Evolutionary conservation across 2,329 filamentous ascomycete species (phyloP), one percentile per base, ranked within the genome.

Genomic region (Samsoniella hepiali): DNA sequence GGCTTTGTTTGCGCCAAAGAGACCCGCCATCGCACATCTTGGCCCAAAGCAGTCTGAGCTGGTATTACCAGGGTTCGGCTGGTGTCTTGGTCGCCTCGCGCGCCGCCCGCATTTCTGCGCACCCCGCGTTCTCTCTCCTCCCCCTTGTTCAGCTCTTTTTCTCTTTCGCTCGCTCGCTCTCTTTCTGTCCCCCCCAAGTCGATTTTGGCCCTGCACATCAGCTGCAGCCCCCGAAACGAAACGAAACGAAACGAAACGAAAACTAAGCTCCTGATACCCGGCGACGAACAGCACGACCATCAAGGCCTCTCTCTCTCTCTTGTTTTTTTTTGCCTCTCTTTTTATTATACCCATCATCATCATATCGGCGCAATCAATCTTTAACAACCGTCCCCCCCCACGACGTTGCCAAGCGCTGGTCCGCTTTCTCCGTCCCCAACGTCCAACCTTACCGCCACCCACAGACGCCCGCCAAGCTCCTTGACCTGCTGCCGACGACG

Each of bases 401-500:
- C 54, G 38, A 44, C 29, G 45, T 17, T 40, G 55, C 32, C 56
- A 58, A 42, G 45, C 57, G 45, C 57, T 34, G 47, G 45, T 59
- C 42, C 57, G 57, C 57, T 59, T 49, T 45, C 40, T 32, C 42
- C 15, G 32, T 50, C 57, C 45, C 34, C 5, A 57, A 5, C 22
- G 22, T 32, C 27, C 10, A 58, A 50, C 40, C 40, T 47, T 45
- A 13, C 31, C 22, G 32, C 44, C 31, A 47, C 55, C 32, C 31
- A 51, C n/a, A 51, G n/a, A 51, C 22, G 22, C 47, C 42, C 42
- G 42, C 7, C 22, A 34, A 38, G 45, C 17, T 27, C 1, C 50
- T 54, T 34, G 31, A 11, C 50, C 50, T 36, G 32, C 54, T 29
- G 7, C 11, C 42, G n/a, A 49, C 45, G 22, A 49, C 22, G 5